Percentiles rank a stretch among this genome's conserved stretches.
phyloP scores from a whole-genome alignment of 176 grass and related monocot species.

The Ananas comosus region DNA sequence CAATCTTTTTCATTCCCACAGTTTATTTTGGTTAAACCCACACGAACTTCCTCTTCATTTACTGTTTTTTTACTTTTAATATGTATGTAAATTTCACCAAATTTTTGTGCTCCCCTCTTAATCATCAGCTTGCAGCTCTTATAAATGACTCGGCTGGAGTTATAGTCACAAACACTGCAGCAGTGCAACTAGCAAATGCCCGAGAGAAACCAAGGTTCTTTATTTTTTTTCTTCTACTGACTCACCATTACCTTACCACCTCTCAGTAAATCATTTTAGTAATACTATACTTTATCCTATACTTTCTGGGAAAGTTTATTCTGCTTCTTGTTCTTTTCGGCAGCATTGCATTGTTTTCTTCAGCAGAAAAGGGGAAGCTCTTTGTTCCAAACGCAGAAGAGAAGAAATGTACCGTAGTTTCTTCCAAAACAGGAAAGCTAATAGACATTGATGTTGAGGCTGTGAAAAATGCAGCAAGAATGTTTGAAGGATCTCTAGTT shows the following conservation, averaged over 20 bases:
- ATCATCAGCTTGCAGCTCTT: constrained; percentile 58
- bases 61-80: not conserved
- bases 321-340: too few relatives aligned
- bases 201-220: constrained; percentile 61
- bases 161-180: constrained; percentile 77
- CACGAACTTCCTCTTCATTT: not conserved
- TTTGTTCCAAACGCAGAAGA: constrained; percentile 63
- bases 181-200: constrained; percentile 70
- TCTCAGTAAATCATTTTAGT: not conserved
- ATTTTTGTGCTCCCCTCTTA: not conserved
- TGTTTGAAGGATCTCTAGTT: constrained; percentile 34
- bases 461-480: constrained; percentile 43
- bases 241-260: not conserved
- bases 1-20: not conserved
- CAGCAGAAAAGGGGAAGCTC: constrained; percentile 50
- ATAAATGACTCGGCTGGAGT: constrained; percentile 70
- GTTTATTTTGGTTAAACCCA: not conserved
- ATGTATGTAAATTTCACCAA: not conserved
- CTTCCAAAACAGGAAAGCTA: constrained; percentile 66
- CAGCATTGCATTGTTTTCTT: constrained; percentile 74
- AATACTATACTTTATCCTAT: not conserved
- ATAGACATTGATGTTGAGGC: constrained; percentile 51
- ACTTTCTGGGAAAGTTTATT: not conserved
- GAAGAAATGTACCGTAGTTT: constrained; percentile 34
- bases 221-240: not conserved